Base-by-base conservation (phyloP, 1,284 basidiomycete species). In the Leccinum fallax region DNA sequence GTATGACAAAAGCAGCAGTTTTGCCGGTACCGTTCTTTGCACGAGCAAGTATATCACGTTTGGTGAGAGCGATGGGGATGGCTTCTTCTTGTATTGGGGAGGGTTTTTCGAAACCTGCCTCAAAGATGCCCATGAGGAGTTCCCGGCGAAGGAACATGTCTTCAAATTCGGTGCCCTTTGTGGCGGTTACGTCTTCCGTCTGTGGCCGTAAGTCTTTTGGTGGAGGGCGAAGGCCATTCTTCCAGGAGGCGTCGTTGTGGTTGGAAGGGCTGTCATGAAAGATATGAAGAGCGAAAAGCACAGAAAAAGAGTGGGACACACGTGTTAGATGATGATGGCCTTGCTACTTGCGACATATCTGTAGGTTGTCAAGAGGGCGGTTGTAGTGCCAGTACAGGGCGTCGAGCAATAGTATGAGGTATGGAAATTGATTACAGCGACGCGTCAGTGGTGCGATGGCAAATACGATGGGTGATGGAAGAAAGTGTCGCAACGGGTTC, bases 21-120 rank as follows among this genome's bases (percentile, higher is more conserved):
- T 98, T 95, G 61, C 95, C 95, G 3, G 94, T 96, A 62, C 92
- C 92, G 71, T 93, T 94, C 82, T 94, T 93, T 57, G 92, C 92
- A 70, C 88, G 93, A 68, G 95, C 96, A 63, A 99, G 91, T 71
- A 98, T 82, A 77, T 98, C 96, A 72, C 93, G 89, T 71, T 90
- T 90, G 60, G 89, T 87, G 71, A 96, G 86, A 24, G 94, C 93
- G 67, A 93, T 85, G 61, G 94, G 94, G 69, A 96, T 95, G 60
- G 94, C 90, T 81, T 98, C 95, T 86, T 99, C 97, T 83, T 99
- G 97, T 76, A 99, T 98, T 57, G 97, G 97, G 28, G 93, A 96
- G 24, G 97, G 97, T 69, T 85, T 88, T 78, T 99, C 97, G 76
- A 98, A 99, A 61, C 95, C 95, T 66, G 95, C 95, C 81, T 97